Conservation (phyloP, 2,329 filamentous ascomycete genomes). For the Lecanosticta acicola region DNA sequence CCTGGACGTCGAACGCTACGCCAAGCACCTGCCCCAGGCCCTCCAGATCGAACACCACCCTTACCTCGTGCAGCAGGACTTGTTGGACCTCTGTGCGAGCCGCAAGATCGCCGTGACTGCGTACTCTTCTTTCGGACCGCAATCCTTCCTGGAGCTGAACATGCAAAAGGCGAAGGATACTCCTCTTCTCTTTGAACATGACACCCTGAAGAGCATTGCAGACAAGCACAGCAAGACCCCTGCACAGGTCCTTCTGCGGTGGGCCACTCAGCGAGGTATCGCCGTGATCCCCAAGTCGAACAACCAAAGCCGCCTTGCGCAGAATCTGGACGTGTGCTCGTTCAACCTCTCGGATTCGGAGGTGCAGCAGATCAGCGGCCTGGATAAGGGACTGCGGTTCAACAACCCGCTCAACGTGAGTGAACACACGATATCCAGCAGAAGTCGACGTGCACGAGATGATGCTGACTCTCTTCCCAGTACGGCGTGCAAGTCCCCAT, state of each 20-base stretch:
- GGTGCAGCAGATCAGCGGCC: conserved; percentile 58
- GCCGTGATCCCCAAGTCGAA: conserved; percentile 79
- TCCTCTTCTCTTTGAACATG: conserved; percentile 65
- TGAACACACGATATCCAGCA: conserved; percentile 2
- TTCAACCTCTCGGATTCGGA: conserved; percentile 64
- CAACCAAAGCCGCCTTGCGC: conserved; percentile 50
- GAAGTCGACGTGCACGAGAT: too few species aligned
- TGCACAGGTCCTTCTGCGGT: conserved; percentile 77
- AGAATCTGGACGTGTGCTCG: conserved; percentile 62
- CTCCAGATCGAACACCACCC: conserved; percentile 90
- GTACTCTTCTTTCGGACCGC: conserved; percentile 78
- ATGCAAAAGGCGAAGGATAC: conserved; percentile 62
- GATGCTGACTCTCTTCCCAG: conserved; percentile 8
- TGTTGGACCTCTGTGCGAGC: conserved; percentile 63
- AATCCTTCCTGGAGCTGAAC: conserved; percentile 71
- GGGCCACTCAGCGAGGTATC: conserved; percentile 76
- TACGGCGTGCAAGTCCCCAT: conserved; percentile 10
- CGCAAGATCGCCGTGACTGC: conserved; percentile 71
- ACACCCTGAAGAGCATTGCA: conserved; percentile 59
- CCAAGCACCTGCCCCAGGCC: conserved; percentile 65
- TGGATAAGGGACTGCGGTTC: conserved; percentile 65
- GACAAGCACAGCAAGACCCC: conserved; percentile 65
- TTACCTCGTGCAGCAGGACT: conserved; percentile 69
- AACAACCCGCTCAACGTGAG: conserved; percentile 69
- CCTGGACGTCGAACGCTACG: conserved; percentile 74